Percentiles rank a stretch among this genome's conserved stretches.
Evolutionary conservation across 495 filamentous ascomycete species (phyloP).

Genomic region (Xylaria longipes): DNA sequence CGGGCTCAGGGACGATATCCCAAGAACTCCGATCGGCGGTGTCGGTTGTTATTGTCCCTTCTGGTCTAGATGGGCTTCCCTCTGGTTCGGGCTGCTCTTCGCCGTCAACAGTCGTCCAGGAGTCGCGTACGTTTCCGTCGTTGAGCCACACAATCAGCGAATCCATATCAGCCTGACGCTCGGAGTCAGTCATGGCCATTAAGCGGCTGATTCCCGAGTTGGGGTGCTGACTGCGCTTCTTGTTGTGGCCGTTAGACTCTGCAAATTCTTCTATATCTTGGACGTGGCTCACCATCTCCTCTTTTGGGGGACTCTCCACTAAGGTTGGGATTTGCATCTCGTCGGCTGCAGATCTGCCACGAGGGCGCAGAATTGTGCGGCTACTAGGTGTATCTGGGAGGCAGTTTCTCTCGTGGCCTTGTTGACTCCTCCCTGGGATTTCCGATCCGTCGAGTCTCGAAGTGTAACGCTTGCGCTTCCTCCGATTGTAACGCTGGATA

Average conservation of each 20-base stretch:
- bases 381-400: not conserved
- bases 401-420: not conserved
- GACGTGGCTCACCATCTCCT: too few relatives aligned
- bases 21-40: not conserved
- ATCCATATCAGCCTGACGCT: not conserved
- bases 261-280: too few relatives aligned
- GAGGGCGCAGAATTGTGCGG: too few relatives aligned
- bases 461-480: not conserved
- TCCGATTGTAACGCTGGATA: not conserved
- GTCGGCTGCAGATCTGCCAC: too few relatives aligned
- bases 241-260: not conserved
- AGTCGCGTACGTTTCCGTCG: not conserved
- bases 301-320: too few relatives aligned
- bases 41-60: not conserved
- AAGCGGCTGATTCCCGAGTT: not conserved
- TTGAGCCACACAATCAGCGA: not conserved
- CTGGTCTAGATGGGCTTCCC: not conserved
- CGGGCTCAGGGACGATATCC: not conserved
- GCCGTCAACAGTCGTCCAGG: not conserved
- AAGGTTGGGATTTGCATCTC: too few relatives aligned
- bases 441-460: not conserved
- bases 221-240: not conserved
- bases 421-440: not conserved
- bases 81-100: not conserved
- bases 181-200: not conserved